phyloP scores from a whole-genome alignment of 1,284 basidiomycete species.

The Cutaneotrichosporon mucoides region DNA sequence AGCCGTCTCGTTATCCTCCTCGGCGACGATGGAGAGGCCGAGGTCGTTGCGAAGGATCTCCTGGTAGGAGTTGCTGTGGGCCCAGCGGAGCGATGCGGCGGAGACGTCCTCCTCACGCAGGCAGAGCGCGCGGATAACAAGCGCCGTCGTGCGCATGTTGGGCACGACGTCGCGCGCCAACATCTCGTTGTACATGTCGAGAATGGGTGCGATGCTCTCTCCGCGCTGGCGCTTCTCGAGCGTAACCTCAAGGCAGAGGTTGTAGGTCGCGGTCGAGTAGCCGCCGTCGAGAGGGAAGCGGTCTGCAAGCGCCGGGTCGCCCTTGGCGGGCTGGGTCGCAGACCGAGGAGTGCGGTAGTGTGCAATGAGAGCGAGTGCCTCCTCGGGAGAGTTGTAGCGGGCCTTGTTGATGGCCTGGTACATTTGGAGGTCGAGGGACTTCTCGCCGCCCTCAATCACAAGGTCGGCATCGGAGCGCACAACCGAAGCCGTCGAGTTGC shows the following conservation, averaged over 20 bases:
- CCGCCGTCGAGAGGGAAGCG: constrained; percentile 29
- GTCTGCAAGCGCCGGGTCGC: constrained; percentile 20
- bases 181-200: constrained; percentile 73
- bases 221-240: constrained; percentile 54
- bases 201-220: constrained; percentile 59
- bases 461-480: constrained; percentile 5
- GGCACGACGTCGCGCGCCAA: constrained; percentile 64
- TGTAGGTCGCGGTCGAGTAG: constrained; percentile 56
- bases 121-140: constrained; percentile 65
- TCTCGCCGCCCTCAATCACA: constrained; percentile 1
- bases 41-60: constrained; percentile 8
- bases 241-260: constrained; percentile 61
- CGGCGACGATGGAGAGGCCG: not conserved
- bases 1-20: not conserved
- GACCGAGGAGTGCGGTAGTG: constrained; percentile 29
- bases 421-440: constrained; percentile 3
- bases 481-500: constrained; percentile 33
- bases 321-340: not conserved
- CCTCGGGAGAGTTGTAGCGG: constrained; percentile 2
- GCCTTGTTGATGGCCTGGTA: not conserved
- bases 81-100: constrained; percentile 49
- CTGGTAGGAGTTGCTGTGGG: not conserved
- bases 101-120: constrained; percentile 68
- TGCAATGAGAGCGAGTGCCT: constrained; percentile 16
- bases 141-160: constrained; percentile 63